These are phyloP conservation scores for Coleophoma cylindrospora DNA, from an alignment of 2,329 filamentous ascomycete species.

Conservation along the genomic window DNA sequence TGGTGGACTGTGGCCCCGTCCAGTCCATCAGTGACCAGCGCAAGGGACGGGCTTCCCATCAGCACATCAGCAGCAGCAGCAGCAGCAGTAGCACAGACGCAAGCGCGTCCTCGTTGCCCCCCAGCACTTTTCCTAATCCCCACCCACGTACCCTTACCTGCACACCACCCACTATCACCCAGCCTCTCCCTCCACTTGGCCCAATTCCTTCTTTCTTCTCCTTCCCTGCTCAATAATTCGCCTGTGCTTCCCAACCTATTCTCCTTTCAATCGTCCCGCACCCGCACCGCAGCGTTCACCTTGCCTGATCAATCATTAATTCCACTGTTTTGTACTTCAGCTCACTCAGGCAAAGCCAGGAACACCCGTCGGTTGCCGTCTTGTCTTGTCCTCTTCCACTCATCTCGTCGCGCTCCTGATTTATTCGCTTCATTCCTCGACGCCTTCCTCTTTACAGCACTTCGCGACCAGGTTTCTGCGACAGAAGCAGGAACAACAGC, in stretches of 20 bases:
- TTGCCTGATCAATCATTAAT: conserved; percentile 28
- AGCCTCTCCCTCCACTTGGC: background rate
- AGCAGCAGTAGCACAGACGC: background rate
- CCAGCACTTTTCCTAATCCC: background rate
- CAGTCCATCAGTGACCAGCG: too few species aligned
- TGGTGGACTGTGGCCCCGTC: too few species aligned
- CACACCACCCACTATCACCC: background rate
- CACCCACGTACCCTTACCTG: background rate
- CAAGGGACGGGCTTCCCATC: too few species aligned
- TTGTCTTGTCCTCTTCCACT: conserved; percentile 2
- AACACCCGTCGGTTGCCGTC: conserved; percentile 3
- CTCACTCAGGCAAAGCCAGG: conserved; percentile 6
- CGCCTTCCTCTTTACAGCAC: conserved; percentile 27
- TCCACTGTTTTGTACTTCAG: conserved; percentile 20
- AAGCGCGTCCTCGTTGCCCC: background rate
- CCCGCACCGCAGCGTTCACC: conserved; percentile 18
- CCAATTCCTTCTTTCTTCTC: background rate
- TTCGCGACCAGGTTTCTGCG: conserved; percentile 27
- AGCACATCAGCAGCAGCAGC: background rate
- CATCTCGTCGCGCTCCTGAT: conserved; percentile 3
- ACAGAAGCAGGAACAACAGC: conserved; percentile 22
- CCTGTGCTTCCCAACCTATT: conserved; percentile 20
- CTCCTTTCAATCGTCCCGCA: conserved; percentile 26
- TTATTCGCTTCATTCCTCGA: conserved; percentile 19
- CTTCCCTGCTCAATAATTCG: conserved; percentile 3